Evolutionary conservation across 306 rosid genomes (phyloP).

Genomic region (Cicer chorassanicum): DNA sequence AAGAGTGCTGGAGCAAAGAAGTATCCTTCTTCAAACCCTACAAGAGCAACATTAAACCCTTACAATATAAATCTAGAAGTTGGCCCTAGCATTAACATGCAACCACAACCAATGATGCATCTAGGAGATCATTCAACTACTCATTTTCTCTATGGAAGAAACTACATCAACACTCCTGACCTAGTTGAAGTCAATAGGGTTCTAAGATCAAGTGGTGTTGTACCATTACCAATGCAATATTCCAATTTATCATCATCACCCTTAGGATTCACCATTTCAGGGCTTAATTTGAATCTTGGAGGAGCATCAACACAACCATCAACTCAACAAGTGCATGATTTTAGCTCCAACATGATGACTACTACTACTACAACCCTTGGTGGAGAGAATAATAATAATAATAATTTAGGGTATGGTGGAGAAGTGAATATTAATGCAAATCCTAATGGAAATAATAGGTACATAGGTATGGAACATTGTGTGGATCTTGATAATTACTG

Average conservation of each 20-base stretch:
- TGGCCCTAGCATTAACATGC: conserved; percentile 48
- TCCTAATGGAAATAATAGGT: conserved; percentile 22
- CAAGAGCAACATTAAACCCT: conserved; percentile 65
- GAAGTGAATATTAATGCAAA: conserved; percentile 28
- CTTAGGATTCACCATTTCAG: conserved; percentile 40
- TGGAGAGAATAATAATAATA: background rate
- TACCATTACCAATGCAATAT: conserved; percentile 45
- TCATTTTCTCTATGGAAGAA: conserved; percentile 68
- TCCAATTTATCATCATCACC: background rate
- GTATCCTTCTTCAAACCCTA: conserved; percentile 59
- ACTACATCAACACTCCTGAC: conserved; percentile 57
- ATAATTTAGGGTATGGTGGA: conserved; percentile 25
- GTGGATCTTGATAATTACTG: conserved; percentile 39
- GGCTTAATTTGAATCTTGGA: conserved; percentile 47
- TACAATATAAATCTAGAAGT: conserved; percentile 59
- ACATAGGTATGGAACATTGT: conserved; percentile 31
- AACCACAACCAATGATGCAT: conserved; percentile 68
- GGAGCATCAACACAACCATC: conserved; percentile 35
- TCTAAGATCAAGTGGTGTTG: conserved; percentile 49
- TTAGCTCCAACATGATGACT: conserved; percentile 8
- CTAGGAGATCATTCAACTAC: conserved; percentile 56
- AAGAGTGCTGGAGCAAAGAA: conserved; percentile 81
- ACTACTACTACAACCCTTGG: background rate
- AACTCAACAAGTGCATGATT: conserved; percentile 24
- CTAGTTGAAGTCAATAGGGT: conserved; percentile 67